phyloP scores from a whole-genome alignment of 2,329 filamentous ascomycete species.

The Botrytis galanthina region DNA sequence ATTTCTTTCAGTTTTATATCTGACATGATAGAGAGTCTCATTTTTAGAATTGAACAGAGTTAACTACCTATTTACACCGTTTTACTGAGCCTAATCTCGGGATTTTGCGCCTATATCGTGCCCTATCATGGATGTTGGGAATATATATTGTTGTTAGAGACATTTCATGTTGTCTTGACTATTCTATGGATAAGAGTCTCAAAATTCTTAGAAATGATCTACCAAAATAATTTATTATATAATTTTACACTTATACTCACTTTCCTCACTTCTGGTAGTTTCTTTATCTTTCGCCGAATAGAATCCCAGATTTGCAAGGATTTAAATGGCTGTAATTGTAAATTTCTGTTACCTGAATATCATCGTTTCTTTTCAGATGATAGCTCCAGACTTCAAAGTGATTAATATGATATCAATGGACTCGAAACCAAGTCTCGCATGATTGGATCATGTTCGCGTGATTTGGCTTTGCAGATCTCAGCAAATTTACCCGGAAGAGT shows the following conservation, averaged over 20 bases:
- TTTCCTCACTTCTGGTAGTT: not conserved
- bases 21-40: too few relatives aligned
- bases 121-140: not conserved
- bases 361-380: not conserved
- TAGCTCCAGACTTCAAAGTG: not conserved
- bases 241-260: rapidly evolving
- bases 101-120: not conserved
- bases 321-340: not conserved
- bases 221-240: not conserved
- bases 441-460: not conserved
- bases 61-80: not conserved
- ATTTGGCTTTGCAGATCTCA: not conserved
- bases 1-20: not conserved
- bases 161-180: not conserved
- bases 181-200: not conserved
- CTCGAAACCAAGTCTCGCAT: not conserved
- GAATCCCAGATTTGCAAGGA: not conserved
- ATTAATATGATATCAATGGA: not conserved
- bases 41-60: not conserved
- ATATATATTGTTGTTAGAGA: not conserved
- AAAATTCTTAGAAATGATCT: not conserved
- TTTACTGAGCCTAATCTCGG: not conserved
- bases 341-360: too few relatives aligned
- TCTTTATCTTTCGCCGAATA: not conserved
- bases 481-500: not conserved